These are phyloP conservation scores for Sherardia arvensis DNA, from an alignment of 257 asterid genomes.

Conservation along the genomic window DNA sequence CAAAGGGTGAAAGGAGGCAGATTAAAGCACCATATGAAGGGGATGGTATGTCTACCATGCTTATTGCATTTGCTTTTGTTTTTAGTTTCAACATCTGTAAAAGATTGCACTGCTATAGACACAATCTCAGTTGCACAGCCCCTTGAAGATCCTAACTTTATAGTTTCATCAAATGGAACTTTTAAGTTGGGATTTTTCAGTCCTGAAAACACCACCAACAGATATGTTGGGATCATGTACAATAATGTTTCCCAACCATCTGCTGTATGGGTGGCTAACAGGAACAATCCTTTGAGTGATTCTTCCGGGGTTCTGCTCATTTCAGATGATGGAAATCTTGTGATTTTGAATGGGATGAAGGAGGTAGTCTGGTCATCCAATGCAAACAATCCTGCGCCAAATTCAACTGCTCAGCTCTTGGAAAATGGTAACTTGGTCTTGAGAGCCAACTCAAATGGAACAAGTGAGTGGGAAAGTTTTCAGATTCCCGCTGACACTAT, in stretches of 20 bases:
- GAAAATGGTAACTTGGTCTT: constrained; percentile 40
- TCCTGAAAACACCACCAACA: constrained; percentile 13
- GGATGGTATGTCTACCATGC: background rate
- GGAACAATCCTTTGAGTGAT: constrained; percentile 32
- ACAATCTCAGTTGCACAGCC: constrained; percentile 5
- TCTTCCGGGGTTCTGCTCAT: constrained; percentile 20
- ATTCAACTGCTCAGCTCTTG: constrained; percentile 26
- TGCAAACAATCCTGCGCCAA: background rate
- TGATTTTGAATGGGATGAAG: constrained; percentile 17
- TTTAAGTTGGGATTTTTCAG: constrained; percentile 24
- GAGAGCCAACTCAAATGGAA: constrained; percentile 14
- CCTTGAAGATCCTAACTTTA: constrained; percentile 13
- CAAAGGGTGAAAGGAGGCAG: background rate
- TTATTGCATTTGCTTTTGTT: background rate
- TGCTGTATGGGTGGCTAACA: constrained; percentile 47
- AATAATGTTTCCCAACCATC: constrained; percentile 3
- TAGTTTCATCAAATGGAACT: constrained; percentile 9
- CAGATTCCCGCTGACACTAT: constrained; percentile 23
- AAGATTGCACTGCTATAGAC: constrained; percentile 5
- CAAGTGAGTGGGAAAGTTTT: constrained; percentile 37
- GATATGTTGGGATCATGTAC: constrained; percentile 20
- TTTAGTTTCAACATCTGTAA: background rate
- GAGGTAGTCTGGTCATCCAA: constrained; percentile 33
- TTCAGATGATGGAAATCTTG: constrained; percentile 32
- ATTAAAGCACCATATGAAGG: background rate